Evolutionary conservation across 352 stramenopile genomes (phyloP).

Genomic region (Aphanomyces astaci): DNA sequence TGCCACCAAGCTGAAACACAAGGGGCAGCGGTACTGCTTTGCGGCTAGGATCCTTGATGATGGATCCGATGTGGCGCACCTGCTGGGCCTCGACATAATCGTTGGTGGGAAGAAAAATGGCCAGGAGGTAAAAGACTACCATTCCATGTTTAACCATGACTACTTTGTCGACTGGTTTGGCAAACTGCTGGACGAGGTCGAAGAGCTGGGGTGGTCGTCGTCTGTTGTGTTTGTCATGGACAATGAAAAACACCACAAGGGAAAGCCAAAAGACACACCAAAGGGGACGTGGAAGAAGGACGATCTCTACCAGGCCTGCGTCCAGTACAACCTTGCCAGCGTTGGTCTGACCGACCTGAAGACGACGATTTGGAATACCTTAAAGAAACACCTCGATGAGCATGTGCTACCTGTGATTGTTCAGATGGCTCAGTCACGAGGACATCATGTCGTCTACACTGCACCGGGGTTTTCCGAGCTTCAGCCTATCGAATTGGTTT

Average conservation of each 20-base stretch:
- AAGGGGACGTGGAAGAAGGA: neutral
- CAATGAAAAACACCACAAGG: constrained; percentile 15
- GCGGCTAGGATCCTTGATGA: neutral
- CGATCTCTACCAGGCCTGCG: neutral
- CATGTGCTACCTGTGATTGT: neutral
- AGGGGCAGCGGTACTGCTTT: neutral
- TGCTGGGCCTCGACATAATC: neutral
- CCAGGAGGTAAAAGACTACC: neutral
- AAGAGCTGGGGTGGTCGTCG: neutral
- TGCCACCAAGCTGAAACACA: neutral
- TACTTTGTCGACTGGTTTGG: constrained; percentile 3
- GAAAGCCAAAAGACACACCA: neutral
- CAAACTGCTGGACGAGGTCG: neutral
- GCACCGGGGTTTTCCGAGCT: neutral
- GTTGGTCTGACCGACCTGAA: neutral
- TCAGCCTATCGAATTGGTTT: constrained; percentile 21
- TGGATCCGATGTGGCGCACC: neutral
- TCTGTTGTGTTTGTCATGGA: constrained; percentile 20
- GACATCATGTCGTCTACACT: neutral
- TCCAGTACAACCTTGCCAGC: neutral
- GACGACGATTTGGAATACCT: neutral
- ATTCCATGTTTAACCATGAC: neutral
- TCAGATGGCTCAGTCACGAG: neutral
- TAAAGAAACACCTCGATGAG: neutral
- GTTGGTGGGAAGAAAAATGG: neutral